phyloP scores from a whole-genome alignment of 306 rosid genomes.

The Betula pendula region DNA sequence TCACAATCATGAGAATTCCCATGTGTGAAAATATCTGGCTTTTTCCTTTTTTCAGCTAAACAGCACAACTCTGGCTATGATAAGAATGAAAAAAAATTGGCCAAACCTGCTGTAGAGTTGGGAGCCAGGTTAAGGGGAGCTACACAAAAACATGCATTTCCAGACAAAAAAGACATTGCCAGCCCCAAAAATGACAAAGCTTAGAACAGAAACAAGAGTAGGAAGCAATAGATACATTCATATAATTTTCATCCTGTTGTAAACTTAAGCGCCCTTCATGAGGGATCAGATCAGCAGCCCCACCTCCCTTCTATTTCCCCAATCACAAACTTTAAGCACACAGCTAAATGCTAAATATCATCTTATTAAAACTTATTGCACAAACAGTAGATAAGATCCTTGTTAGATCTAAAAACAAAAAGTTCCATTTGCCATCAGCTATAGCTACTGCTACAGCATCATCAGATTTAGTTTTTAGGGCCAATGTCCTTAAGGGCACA shows the following conservation, averaged over 20 bases:
- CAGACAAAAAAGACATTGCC: no score
- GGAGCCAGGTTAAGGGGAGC: neutral
- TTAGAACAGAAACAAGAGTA: neutral
- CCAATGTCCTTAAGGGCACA: slow-evolving; percentile 71
- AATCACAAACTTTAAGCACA: slow-evolving; percentile 23
- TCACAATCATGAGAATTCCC: no score
- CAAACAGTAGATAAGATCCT: slow-evolving; percentile 33
- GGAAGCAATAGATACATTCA: neutral
- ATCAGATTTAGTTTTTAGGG: slow-evolving; percentile 53
- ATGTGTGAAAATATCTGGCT: neutral
- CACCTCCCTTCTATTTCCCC: neutral
- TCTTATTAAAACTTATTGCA: slow-evolving; percentile 41
- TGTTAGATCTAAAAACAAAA: slow-evolving; percentile 11
- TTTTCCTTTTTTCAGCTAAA: no score
- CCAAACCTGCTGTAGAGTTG: no score
- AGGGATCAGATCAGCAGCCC: slow-evolving; percentile 3
- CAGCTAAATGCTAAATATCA: slow-evolving; percentile 29
- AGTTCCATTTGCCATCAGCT: slow-evolving; percentile 28
- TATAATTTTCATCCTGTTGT: slow-evolving; percentile 22
- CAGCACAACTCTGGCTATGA: no score
- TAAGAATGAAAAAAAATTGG: no score
- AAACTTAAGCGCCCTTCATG: slow-evolving; percentile 6
- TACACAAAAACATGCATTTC: neutral
- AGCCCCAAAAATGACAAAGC: neutral
- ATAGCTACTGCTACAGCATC: slow-evolving; percentile 41